Base-by-base conservation (phyloP, 805 yeast species). In the Torulaspora gathmanii region DNA sequence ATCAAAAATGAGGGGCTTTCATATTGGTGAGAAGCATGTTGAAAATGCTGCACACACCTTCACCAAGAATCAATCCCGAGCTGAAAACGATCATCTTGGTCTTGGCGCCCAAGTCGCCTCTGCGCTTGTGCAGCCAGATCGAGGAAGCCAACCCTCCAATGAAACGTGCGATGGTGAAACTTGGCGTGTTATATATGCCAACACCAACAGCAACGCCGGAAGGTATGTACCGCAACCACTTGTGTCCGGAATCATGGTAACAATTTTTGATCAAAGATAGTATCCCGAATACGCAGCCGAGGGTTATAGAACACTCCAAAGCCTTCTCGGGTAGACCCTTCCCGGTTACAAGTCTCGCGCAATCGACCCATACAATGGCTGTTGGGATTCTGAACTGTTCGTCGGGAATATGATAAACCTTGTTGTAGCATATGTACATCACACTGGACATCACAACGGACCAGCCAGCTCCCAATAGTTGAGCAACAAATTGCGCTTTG, bases 151-250 rank as follows among this genome's bases (percentile, higher is more conserved):
- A 54, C 2, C 99, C 99, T 8, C 99, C 99, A 17, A 88, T 50
- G 61, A 93, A 91, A 55, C 99, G 73, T 1, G 98, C 98, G 37
- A 91, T 70, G 0, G 98, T 93, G 67, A 91, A 93, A 38, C 88
- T 82, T 2, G 99, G 98, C 0, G 90, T 75, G 63, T 93, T 93
- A 65, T 91, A 93, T 50, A 91, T 88, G 13, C 99, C 98, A 41
- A 91, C 85, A 1, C 99, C 99, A 13, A 90, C 96, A 2, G 99
- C 97, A 22, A 93, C 95, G 10, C 99, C 99, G 17, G 88, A 82
- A 1, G 99, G 99, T 22, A 91, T 67, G 68, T 75, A 86, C 2
- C 73, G 67, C 5, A 61, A 25, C 58, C 63, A 55, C 30, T 52
- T 56, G 46, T 79, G 55, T 45, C 71, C 71, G 38, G 65, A 67